These are phyloP conservation scores for Penicillium sp. DNA, from an alignment of 2,329 filamentous ascomycete species.

Conservation along the genomic window DNA sequence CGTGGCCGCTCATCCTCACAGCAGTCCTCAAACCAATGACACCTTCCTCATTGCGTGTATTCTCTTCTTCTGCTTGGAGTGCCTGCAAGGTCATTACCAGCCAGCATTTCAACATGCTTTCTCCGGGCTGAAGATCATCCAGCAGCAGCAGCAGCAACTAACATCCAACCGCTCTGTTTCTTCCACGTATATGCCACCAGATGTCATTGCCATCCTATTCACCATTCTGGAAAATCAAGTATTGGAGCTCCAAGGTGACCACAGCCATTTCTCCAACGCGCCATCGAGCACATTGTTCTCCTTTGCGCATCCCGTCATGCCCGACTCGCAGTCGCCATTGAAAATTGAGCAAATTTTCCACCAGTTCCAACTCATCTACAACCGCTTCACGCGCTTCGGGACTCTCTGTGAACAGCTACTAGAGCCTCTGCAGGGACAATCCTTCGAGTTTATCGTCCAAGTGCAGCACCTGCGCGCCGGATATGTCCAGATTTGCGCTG, in stretches of 20 bases:
- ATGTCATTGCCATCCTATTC: constrained; percentile 15
- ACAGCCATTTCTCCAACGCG: constrained; percentile 1
- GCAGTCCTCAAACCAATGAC: constrained; percentile 30
- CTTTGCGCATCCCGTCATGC: neutral
- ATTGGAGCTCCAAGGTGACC: constrained; percentile 18
- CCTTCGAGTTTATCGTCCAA: constrained; percentile 7
- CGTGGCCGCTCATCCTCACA: constrained; percentile 34
- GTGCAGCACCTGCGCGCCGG: constrained; percentile 5
- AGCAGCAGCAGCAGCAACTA: constrained; percentile 15
- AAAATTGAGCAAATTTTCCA: constrained; percentile 12
- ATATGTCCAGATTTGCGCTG: constrained; percentile 6
- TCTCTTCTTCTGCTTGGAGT: constrained; percentile 56
- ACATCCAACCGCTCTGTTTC: neutral
- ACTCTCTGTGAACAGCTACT: constrained; percentile 6
- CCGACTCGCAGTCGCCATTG: neutral
- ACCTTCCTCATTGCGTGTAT: constrained; percentile 48
- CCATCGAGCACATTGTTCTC: constrained; percentile 5
- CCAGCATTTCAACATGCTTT: constrained; percentile 43
- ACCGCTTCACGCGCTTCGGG: constrained; percentile 11
- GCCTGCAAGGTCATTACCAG: constrained; percentile 51
- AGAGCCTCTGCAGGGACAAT: neutral
- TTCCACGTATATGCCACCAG: constrained; percentile 10
- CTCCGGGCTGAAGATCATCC: constrained; percentile 31
- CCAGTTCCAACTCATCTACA: constrained; percentile 17
- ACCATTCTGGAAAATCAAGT: constrained; percentile 20